These are phyloP conservation scores for Pyrus bretschneideri DNA, from an alignment of 306 rosid genomes.

Conservation along the genomic window DNA sequence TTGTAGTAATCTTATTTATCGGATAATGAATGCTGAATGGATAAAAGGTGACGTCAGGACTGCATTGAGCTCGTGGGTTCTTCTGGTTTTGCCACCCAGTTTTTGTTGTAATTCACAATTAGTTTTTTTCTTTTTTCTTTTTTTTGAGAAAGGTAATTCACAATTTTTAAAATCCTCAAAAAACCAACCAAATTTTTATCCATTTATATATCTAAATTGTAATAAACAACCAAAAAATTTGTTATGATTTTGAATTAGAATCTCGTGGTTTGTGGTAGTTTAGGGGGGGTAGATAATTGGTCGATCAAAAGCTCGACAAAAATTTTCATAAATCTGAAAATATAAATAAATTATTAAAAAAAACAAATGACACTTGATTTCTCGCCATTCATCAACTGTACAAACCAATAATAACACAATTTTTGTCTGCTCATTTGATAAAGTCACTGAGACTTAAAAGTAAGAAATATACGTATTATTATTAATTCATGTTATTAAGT, in stretches of 20 bases:
- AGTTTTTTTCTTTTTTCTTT: no score
- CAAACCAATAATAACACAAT: no score
- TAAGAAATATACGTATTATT: not conserved
- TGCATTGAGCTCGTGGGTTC: not conserved
- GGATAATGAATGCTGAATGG: constrained; percentile 42
- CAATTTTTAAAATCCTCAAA: not conserved
- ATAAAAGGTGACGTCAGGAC: constrained; percentile 42
- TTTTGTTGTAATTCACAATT: not conserved
- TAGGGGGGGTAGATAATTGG: no score
- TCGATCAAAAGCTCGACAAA: not conserved
- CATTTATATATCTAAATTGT: not conserved
- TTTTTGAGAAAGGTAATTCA: no score
- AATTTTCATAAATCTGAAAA: not conserved
- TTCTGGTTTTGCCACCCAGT: not conserved
- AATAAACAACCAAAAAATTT: not conserved
- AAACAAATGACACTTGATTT: not conserved
- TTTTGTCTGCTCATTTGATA: no score
- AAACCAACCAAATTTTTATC: not conserved
- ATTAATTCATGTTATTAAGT: not conserved
- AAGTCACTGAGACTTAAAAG: no score
- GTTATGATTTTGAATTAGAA: not conserved
- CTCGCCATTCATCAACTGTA: no score
- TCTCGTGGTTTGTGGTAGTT: no score
- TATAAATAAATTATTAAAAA: not conserved
- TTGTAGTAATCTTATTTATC: not conserved